These are phyloP conservation scores for Carex cristatella DNA, from an alignment of 176 grass and related monocot species.

Conservation along the genomic window DNA sequence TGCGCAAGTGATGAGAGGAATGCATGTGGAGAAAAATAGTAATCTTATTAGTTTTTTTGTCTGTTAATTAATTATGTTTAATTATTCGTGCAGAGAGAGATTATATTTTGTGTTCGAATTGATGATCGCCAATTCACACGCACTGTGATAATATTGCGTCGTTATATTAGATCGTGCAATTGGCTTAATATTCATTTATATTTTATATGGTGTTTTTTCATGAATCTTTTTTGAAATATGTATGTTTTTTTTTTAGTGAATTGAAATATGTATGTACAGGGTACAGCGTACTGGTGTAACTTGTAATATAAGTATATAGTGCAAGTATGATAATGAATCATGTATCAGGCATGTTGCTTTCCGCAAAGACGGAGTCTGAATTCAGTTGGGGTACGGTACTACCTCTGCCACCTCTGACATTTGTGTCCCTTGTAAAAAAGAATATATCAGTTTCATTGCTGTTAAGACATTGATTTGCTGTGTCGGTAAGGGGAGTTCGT, in stretches of 20 bases:
- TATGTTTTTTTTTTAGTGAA: no score
- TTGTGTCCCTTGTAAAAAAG: background rate
- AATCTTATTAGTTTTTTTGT: background rate
- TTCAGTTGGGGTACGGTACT: background rate
- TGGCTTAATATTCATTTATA: background rate
- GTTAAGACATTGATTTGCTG: background rate
- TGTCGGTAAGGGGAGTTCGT: background rate
- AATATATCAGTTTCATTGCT: background rate
- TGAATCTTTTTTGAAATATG: background rate
- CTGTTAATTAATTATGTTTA: background rate
- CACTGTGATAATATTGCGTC: background rate
- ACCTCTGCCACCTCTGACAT: slow-evolving; percentile 11
- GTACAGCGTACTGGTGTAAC: background rate
- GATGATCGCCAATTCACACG: no score
- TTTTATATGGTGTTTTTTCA: background rate
- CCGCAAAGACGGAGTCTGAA: background rate
- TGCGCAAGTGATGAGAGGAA: slow-evolving; percentile 5
- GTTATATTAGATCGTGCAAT: background rate
- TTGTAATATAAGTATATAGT: background rate
- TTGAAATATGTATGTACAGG: no score
- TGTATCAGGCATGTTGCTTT: slow-evolving; percentile 9
- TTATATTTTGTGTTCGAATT: no score
- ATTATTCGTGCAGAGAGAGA: background rate
- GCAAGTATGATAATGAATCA: background rate
- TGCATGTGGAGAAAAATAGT: background rate